Evolutionary conservation across 2,329 filamentous ascomycete species (phyloP), one percentile per base, ranked within the genome.

Genomic region (Zymoseptoria passerinii): DNA sequence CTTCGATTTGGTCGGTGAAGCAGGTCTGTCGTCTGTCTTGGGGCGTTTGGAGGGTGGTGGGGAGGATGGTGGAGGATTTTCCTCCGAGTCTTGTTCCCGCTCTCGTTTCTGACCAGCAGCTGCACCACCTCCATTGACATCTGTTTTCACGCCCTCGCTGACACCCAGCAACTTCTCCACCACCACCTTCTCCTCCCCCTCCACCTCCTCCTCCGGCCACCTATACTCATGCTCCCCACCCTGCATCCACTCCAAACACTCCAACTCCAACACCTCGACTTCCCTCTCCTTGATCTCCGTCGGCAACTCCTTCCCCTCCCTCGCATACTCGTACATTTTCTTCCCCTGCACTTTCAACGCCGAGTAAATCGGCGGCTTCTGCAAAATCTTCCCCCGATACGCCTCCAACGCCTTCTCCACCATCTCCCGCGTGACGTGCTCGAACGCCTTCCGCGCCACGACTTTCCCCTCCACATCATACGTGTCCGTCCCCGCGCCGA

Each of bases 331-430:
- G 72, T 99, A 99, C 53, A 96, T 80, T 35, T 90, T 88, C 78
- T 96, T 96, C 1, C 94, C 94, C 65, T 96, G 84, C 73, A 96
- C 90, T 73, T 92, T 92, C 61, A 97, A 79, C 8, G 94, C 94
- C 28, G 90, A 96, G 74, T 92, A 99, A 19, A 99, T 83, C 5
- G 92, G 92, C 44, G 94, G 94, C 65, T 89, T 86, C 77, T 99
- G 94, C 77, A 89, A 86, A 68, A 90, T 90, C 66, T 87, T 87
- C 16, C 94, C 94, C 48, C 86, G 81, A 73, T 96, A 96, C 61
- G 80, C 76, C 4, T 78, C 80, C 58, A 97, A 76, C 16, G 87
- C 89, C 70, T 88, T 81, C 74, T 95, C 88, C 0, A 97, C 88
- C 67, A 81, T 79, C 54, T 88, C 85, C 57, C 81, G 83, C 6